Conservation (phyloP, 2,329 filamentous ascomycete genomes). For the Pseudohalonectria lignicola region DNA sequence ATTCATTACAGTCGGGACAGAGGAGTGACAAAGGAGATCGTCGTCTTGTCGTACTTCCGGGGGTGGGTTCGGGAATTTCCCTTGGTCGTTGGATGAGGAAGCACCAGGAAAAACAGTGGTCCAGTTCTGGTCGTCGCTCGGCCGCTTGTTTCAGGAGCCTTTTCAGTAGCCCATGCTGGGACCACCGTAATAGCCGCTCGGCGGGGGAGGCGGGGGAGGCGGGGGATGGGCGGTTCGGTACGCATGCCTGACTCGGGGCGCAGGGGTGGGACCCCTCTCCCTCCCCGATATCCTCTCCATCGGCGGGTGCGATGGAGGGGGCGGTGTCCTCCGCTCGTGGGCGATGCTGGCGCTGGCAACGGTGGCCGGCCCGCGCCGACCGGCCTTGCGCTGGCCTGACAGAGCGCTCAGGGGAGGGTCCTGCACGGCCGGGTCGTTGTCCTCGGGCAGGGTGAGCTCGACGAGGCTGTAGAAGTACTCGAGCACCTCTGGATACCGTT, state of each 20-base stretch:
- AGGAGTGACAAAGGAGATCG: too few relatives aligned
- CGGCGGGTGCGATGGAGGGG: slow-evolving; percentile 22
- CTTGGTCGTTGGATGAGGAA: too few relatives aligned
- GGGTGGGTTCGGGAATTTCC: too few relatives aligned
- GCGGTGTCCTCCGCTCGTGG: slow-evolving; percentile 26
- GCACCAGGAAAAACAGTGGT: too few relatives aligned
- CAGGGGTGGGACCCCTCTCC: slow-evolving; percentile 23
- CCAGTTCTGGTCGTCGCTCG: too few relatives aligned
- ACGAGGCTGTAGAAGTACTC: slow-evolving; percentile 71
- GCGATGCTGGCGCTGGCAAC: slow-evolving; percentile 24
- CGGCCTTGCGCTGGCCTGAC: slow-evolving; percentile 33
- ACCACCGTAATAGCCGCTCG: not conserved
- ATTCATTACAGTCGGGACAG: too few relatives aligned
- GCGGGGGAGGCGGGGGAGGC: slow-evolving; percentile 11
- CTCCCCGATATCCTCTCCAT: too few relatives aligned
- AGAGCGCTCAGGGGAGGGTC: slow-evolving; percentile 48
- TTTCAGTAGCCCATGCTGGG: too few relatives aligned
- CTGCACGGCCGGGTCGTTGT: slow-evolving; percentile 47
- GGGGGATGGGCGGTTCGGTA: too few relatives aligned
- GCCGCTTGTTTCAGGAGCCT: too few relatives aligned
- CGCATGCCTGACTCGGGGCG: slow-evolving; percentile 11
- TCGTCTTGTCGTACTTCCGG: too few relatives aligned
- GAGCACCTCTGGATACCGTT: slow-evolving; percentile 70
- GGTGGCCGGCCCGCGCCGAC: slow-evolving; percentile 26
- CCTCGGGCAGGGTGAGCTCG: slow-evolving; percentile 50